Evolutionary conservation across 768 basidiomycete species (phyloP).

Genomic region (Lactarius vividus): DNA sequence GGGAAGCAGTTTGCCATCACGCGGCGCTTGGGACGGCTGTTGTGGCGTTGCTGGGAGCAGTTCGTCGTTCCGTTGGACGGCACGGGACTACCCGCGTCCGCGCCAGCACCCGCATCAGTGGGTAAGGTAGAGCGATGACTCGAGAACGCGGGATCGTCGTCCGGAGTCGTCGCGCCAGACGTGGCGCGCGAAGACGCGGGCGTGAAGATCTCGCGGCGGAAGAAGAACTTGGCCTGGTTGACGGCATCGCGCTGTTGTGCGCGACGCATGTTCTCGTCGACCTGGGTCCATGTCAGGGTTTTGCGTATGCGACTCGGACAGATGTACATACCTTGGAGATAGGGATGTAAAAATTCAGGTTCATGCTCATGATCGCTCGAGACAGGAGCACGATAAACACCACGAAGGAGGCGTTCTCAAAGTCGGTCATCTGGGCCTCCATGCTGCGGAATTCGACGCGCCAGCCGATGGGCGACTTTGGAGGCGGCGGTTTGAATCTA

Average conservation of each 20-base stretch:
- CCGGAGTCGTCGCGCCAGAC: conserved; percentile 40
- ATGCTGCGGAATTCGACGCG: conserved; percentile 97
- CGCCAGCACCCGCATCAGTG: background rate
- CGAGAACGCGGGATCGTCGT: conserved; percentile 30
- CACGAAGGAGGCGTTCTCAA: conserved; percentile 96
- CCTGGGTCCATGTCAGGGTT: conserved; percentile 45
- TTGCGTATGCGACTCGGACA: background rate
- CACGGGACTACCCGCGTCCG: background rate
- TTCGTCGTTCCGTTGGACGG: conserved; percentile 26
- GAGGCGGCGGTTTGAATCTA: conserved; percentile 97
- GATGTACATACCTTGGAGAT: conserved; percentile 76
- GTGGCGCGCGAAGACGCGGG: conserved; percentile 36
- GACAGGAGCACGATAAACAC: conserved; percentile 94
- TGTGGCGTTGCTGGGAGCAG: conserved; percentile 22
- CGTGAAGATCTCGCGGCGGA: conserved; percentile 83
- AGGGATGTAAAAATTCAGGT: conserved; percentile 93
- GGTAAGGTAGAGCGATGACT: conserved; percentile 34
- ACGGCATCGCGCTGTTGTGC: conserved; percentile 85
- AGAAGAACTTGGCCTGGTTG: conserved; percentile 74
- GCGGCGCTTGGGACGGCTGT: conserved; percentile 48
- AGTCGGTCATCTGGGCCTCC: conserved; percentile 99
- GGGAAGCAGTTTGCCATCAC: conserved; percentile 73
- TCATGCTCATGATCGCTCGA: conserved; percentile 87
- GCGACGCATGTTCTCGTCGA: conserved; percentile 93
- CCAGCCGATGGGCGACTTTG: conserved; percentile 93